phyloP scores from a whole-genome alignment of 805 yeast species.

The Ogataea henricii region DNA sequence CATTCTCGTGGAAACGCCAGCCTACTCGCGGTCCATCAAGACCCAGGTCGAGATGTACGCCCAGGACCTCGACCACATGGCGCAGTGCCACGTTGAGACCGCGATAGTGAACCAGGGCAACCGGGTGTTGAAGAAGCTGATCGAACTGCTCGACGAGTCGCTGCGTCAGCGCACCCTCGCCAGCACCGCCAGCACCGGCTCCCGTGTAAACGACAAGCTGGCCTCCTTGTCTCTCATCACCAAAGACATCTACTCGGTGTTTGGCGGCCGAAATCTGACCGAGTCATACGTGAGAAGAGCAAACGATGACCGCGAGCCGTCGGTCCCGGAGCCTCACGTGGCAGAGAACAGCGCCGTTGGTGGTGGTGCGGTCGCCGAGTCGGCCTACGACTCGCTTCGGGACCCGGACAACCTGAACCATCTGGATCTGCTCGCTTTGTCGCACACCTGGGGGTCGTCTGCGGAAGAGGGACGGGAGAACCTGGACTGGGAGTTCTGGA shows the following conservation, averaged over 20 bases:
- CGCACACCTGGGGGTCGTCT: constrained; percentile 13
- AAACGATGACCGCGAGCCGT: background rate
- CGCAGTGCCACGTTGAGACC: constrained; percentile 6
- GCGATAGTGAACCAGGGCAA: constrained; percentile 14
- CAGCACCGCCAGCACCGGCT: background rate
- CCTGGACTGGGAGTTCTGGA: constrained; percentile 14
- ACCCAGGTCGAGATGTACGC: constrained; percentile 8
- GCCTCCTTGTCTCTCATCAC: constrained; percentile 10
- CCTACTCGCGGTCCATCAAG: constrained; percentile 2
- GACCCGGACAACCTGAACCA: background rate
- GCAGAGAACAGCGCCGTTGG: background rate
- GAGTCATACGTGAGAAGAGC: constrained; percentile 17
- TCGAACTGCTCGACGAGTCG: constrained; percentile 4
- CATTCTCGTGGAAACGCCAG: constrained; percentile 26
- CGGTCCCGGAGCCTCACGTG: background rate
- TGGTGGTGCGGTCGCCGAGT: background rate
- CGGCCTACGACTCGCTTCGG: background rate
- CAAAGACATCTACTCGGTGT: constrained; percentile 16
- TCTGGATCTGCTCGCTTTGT: background rate
- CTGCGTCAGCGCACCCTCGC: background rate
- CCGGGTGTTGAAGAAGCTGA: constrained; percentile 9
- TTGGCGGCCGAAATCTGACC: constrained; percentile 15
- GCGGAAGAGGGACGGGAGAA: constrained; percentile 8
- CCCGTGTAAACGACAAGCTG: background rate
- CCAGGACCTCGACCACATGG: constrained; percentile 11